phyloP scores from a whole-genome alignment of 1,284 basidiomycete species.

The Sanguinoderma infundibulare region DNA sequence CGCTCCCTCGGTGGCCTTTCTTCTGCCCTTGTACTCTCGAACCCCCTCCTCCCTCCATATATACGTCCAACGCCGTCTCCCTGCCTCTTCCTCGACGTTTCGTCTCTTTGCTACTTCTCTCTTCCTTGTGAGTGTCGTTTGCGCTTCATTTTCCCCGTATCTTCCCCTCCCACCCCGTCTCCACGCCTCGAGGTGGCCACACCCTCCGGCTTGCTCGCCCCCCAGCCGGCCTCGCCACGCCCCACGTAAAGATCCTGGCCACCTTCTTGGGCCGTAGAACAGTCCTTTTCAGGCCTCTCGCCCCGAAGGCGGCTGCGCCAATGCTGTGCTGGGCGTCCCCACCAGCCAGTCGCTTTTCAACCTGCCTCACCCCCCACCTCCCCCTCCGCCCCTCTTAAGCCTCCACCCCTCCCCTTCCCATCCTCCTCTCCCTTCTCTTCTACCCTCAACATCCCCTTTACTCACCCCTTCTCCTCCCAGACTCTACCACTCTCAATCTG shows the following conservation, averaged over 20 bases:
- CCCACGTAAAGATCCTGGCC: slow-evolving; percentile 24
- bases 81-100: slow-evolving; percentile 13
- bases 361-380: slow-evolving; percentile 15
- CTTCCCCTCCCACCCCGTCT: slow-evolving; percentile 3
- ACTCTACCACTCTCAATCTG: slow-evolving; percentile 6
- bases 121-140: slow-evolving; percentile 28
- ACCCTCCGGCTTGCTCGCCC: slow-evolving; percentile 16
- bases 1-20: slow-evolving; percentile 32
- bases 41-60: slow-evolving; percentile 34
- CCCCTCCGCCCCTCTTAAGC: slow-evolving; percentile 16
- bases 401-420: slow-evolving; percentile 10
- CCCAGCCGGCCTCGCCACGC: slow-evolving; percentile 14
- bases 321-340: slow-evolving; percentile 28
- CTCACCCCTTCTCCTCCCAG: slow-evolving; percentile 9
- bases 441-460: background rate
- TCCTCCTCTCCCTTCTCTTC: slow-evolving; percentile 6
- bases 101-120: slow-evolving; percentile 13
- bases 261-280: background rate
- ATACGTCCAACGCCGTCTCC: slow-evolving; percentile 36
- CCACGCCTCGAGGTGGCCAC: slow-evolving; percentile 26
- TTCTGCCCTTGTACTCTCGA: slow-evolving; percentile 38
- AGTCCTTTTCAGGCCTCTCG: slow-evolving; percentile 5
- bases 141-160: background rate
- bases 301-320: slow-evolving; percentile 20
- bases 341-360: slow-evolving; percentile 27